Evolutionary conservation across 1,284 basidiomycete species (phyloP).

Genomic region (Boletus semigastroideus): DNA sequence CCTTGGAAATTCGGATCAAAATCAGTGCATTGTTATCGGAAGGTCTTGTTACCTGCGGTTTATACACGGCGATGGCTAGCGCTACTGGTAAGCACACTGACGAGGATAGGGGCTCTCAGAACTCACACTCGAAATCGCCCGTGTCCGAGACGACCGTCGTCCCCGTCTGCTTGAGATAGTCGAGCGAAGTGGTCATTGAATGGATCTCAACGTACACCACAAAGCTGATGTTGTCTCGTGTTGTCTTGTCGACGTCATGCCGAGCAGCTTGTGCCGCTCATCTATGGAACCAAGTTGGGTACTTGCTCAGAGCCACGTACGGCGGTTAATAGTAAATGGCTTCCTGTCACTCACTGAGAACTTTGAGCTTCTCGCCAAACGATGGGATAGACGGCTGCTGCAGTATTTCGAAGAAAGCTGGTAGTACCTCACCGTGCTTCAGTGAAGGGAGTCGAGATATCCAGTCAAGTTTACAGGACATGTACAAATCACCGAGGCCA

Average conservation of each 20-base stretch:
- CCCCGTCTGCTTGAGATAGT: slow-evolving; percentile 83
- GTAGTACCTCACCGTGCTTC: no score
- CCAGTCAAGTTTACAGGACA: no score
- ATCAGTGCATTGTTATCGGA: background rate
- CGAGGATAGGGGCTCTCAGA: slow-evolving; percentile 4
- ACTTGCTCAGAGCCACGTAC: no score
- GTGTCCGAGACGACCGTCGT: slow-evolving; percentile 94
- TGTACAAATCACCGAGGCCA: no score
- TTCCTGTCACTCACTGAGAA: no score
- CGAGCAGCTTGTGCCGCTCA: no score
- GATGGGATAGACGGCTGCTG: no score
- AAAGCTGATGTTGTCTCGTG: background rate
- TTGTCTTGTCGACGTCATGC: slow-evolving; percentile 2
- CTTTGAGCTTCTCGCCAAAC: no score
- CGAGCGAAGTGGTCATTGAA: slow-evolving; percentile 82
- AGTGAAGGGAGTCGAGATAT: no score
- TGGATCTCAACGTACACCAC: background rate
- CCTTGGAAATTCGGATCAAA: slow-evolving; percentile 38
- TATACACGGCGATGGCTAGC: slow-evolving; percentile 82
- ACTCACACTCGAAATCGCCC: slow-evolving; percentile 79
- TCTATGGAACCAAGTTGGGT: no score
- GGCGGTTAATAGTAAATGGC: no score
- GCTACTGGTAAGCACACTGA: background rate
- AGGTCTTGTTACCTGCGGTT: slow-evolving; percentile 68
- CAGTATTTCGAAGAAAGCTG: no score